Evolutionary conservation across 2,329 filamentous ascomycete species (phyloP).

Genomic region (Sphaerulina vaccinii): DNA sequence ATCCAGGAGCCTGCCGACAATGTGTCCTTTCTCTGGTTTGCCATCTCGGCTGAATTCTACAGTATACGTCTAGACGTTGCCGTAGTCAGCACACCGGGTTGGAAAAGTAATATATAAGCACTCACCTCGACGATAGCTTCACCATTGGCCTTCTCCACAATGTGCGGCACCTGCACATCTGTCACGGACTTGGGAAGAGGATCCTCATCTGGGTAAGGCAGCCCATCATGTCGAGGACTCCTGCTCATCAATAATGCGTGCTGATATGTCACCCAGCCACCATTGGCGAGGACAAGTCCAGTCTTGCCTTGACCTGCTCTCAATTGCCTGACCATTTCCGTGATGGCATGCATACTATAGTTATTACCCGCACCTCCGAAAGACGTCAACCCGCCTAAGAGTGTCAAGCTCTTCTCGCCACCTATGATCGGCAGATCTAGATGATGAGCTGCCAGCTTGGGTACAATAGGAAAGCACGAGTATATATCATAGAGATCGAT

Average conservation of each 20-base stretch:
- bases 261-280: constrained; percentile 65
- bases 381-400: constrained; percentile 65
- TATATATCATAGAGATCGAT: constrained; percentile 66
- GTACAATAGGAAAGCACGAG: constrained; percentile 68
- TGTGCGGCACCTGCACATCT: constrained; percentile 42
- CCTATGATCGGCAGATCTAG: constrained; percentile 52
- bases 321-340: constrained; percentile 56
- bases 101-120: too few species aligned
- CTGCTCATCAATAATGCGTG: constrained; percentile 60
- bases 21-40: constrained; percentile 47
- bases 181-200: constrained; percentile 47
- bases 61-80: constrained; percentile 62
- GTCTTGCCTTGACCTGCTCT: constrained; percentile 47
- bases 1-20: constrained; percentile 54
- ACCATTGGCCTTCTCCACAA: constrained; percentile 49
- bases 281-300: constrained; percentile 64
- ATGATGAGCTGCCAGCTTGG: constrained; percentile 63
- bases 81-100: neutral
- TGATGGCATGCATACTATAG: constrained; percentile 65
- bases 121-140: constrained; percentile 55
- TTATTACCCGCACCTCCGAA: constrained; percentile 72
- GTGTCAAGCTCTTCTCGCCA: constrained; percentile 48
- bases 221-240: constrained; percentile 40
- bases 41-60: constrained; percentile 57
- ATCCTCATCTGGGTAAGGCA: constrained; percentile 49